phyloP scores from a whole-genome alignment of 2,329 filamentous ascomycete species.

The Cercospora beticola region DNA sequence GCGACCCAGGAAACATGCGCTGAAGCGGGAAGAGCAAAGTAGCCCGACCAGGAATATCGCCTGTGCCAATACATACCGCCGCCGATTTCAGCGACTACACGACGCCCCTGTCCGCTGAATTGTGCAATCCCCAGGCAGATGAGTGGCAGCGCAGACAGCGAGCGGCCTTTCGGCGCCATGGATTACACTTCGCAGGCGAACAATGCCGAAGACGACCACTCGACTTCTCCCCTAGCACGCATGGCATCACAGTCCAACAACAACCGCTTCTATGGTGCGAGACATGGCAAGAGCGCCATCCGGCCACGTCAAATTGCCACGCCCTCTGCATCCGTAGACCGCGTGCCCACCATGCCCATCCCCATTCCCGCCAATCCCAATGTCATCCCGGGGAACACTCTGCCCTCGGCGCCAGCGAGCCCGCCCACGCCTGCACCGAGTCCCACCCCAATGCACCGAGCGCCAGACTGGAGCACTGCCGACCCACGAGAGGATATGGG shows the following conservation, averaged over 20 bases:
- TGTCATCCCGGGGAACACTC: constrained; percentile 59
- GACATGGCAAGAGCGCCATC: constrained; percentile 40
- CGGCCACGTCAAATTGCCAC: constrained; percentile 50
- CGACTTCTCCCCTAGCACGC: constrained; percentile 31
- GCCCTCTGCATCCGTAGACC: constrained; percentile 28
- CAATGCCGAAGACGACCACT: constrained; percentile 21
- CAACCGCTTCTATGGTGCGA: constrained; percentile 34
- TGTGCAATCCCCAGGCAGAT: not conserved
- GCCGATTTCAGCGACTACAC: not conserved
- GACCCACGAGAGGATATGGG: constrained; percentile 81
- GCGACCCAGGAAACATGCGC: not conserved
- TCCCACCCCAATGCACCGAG: constrained; percentile 62
- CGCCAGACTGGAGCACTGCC: constrained; percentile 73
- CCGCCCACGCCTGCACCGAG: constrained; percentile 67
- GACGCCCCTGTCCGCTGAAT: not conserved
- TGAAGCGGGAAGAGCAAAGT: not conserved
- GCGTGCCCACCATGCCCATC: constrained; percentile 44
- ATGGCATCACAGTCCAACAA: constrained; percentile 36
- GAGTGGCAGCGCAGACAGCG: not conserved
- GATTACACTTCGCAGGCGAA: not conserved
- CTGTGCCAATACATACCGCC: not conserved
- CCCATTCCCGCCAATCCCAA: constrained; percentile 46
- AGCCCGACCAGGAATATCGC: not conserved
- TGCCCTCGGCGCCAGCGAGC: constrained; percentile 64
- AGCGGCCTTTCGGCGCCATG: not conserved